Conservation (phyloP, 257 asterid species). For the Gentiana macrophylla region DNA sequence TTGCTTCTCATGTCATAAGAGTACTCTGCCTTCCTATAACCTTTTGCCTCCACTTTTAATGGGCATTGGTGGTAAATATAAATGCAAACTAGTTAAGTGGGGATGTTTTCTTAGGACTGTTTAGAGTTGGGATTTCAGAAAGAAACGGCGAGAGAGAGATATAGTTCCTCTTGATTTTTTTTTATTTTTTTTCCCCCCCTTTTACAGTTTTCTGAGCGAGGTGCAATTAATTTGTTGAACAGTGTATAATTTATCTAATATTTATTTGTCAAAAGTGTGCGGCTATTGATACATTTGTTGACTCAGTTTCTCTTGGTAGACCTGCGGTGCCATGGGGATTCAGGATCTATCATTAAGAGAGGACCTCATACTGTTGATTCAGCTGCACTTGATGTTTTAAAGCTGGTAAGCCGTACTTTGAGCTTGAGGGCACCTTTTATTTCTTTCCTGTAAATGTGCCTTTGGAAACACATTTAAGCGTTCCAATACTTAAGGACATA, state of each 20-base stretch:
- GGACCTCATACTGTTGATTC: slow-evolving; percentile 83
- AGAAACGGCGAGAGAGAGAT: neutral
- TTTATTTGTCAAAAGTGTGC: slow-evolving; percentile 17
- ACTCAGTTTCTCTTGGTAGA: slow-evolving; percentile 94
- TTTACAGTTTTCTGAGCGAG: neutral
- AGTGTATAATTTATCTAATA: neutral
- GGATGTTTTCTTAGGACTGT: too few relatives aligned
- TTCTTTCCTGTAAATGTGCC: too few relatives aligned
- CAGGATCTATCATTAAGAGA: slow-evolving; percentile 66
- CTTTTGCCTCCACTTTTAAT: too few relatives aligned
- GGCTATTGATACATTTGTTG: slow-evolving; percentile 18
- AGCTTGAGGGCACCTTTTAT: neutral
- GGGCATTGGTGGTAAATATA: too few relatives aligned
- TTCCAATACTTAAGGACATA: too few relatives aligned
- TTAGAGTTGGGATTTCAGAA: neutral
- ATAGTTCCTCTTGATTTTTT: neutral
- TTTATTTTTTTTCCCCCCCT: neutral
- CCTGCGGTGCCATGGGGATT: slow-evolving; percentile 98
- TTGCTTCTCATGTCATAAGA: too few relatives aligned
- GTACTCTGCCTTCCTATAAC: too few relatives aligned
- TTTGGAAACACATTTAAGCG: too few relatives aligned
- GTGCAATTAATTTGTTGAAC: neutral
- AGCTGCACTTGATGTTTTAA: slow-evolving; percentile 94
- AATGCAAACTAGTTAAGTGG: too few relatives aligned
- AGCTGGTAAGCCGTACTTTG: slow-evolving; percentile 52